These are phyloP conservation scores for Apophysomyces elegans DNA, from an alignment of 371 early-diverging fungal species.

Conservation along the genomic window DNA sequence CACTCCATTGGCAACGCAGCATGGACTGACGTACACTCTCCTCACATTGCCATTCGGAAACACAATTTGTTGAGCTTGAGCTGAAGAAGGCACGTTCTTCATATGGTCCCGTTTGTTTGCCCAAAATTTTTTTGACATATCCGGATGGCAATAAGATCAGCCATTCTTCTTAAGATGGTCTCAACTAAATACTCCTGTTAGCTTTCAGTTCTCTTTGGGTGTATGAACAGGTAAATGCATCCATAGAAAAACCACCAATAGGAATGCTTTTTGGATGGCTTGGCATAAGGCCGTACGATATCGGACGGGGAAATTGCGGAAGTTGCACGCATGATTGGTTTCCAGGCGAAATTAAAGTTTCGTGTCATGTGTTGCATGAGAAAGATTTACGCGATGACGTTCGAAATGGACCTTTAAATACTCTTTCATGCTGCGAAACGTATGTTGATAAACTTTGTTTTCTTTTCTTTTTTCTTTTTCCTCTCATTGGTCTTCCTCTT, in stretches of 20 bases:
- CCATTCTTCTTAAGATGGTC: no score
- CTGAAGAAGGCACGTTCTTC: no score
- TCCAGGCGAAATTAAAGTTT: background rate
- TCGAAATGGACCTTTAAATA: background rate
- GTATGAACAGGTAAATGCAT: background rate
- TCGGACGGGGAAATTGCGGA: background rate
- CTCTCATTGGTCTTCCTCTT: conserved; percentile 9
- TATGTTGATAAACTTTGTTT: no score
- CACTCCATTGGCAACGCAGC: no score
- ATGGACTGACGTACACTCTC: no score
- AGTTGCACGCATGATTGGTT: background rate
- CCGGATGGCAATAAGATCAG: no score
- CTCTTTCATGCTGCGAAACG: conserved; percentile 17
- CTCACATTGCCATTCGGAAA: no score
- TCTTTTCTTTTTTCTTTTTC: background rate
- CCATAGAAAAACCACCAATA: background rate
- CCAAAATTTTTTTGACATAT: no score
- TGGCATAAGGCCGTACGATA: background rate
- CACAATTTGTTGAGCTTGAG: no score
- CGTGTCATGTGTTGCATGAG: conserved; percentile 1
- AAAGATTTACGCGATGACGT: background rate
- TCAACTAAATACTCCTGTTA: no score
- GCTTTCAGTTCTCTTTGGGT: no score
- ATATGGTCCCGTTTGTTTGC: no score
- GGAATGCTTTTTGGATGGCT: background rate